Evolutionary conservation across 352 stramenopile genomes (phyloP).

Genomic region (Phytophthora fragariaefolia): DNA sequence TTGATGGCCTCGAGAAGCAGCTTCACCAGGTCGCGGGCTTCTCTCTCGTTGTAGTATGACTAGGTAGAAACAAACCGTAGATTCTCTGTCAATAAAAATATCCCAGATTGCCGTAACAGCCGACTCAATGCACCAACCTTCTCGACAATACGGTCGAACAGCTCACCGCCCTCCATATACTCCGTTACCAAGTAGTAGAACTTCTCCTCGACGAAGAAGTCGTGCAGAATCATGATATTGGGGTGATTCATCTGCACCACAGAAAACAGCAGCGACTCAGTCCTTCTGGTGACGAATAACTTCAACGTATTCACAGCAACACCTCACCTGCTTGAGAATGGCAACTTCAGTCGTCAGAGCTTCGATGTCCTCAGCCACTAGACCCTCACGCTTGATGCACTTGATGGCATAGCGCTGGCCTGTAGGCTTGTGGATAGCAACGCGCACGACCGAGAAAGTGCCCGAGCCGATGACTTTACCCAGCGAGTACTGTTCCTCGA

Average conservation of each 20-base stretch:
- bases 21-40: conserved; percentile 88
- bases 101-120: background rate
- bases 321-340: conserved; percentile 82
- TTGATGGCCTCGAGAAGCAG: conserved; percentile 88
- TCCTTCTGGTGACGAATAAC: background rate
- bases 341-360: conserved; percentile 87
- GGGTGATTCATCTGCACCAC: conserved; percentile 86
- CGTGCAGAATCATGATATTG: conserved; percentile 93
- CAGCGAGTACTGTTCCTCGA: conserved; percentile 87
- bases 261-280: conserved; percentile 15
- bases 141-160: conserved; percentile 89
- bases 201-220: conserved; percentile 94
- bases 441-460: conserved; percentile 91
- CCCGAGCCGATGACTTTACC: conserved; percentile 90
- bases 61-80: conserved; percentile 43
- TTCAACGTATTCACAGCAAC: background rate
- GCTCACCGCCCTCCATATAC: conserved; percentile 93
- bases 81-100: conserved; percentile 15
- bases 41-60: conserved; percentile 91
- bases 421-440: conserved; percentile 84
- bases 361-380: conserved; percentile 88
- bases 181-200: conserved; percentile 99
- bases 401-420: conserved; percentile 92
- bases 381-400: conserved; percentile 90
- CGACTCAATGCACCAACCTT: conserved; percentile 53